Conservation (phyloP, 2,329 filamentous ascomycete genomes). For the Rhexocercosporidium sp. region DNA sequence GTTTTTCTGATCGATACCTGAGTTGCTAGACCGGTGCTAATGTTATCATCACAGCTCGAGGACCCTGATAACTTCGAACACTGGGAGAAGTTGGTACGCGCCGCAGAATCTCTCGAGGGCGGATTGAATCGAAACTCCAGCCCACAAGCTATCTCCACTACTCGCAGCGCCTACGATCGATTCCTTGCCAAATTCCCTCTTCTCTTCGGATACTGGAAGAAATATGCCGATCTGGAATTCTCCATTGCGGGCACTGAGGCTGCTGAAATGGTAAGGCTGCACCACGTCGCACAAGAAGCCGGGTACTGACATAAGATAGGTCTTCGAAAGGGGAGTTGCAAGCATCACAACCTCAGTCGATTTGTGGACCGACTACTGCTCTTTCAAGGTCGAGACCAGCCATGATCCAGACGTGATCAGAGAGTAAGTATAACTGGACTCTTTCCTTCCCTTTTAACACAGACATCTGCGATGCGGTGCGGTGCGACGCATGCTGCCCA, state of each 20-base stretch:
- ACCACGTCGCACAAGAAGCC: conserved; percentile 7
- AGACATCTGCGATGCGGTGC: conserved; percentile 48
- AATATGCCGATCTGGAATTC: conserved; percentile 97
- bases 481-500: conserved; percentile 40
- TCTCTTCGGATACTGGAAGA: conserved; percentile 99
- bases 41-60: conserved; percentile 34
- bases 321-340: conserved; percentile 93
- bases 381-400: conserved; percentile 96
- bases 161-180: conserved; percentile 86
- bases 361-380: conserved; percentile 96
- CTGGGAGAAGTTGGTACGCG: conserved; percentile 91
- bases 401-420: conserved; percentile 93
- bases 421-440: conserved; percentile 90
- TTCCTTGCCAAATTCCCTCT: conserved; percentile 95
- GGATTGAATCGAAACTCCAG: conserved; percentile 96
- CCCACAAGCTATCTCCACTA: conserved; percentile 86
- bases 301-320: conserved; percentile 54
- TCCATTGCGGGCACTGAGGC: conserved; percentile 96
- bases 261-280: conserved; percentile 81
- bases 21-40: conserved; percentile 24
- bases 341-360: conserved; percentile 94
- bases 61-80: conserved; percentile 91
- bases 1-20: conserved; percentile 42
- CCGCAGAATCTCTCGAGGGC: conserved; percentile 84
- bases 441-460: conserved; percentile 70